These are phyloP conservation scores for Lepidopterella palustris DNA, from an alignment of 495 filamentous ascomycete genomes.

Conservation along the genomic window DNA sequence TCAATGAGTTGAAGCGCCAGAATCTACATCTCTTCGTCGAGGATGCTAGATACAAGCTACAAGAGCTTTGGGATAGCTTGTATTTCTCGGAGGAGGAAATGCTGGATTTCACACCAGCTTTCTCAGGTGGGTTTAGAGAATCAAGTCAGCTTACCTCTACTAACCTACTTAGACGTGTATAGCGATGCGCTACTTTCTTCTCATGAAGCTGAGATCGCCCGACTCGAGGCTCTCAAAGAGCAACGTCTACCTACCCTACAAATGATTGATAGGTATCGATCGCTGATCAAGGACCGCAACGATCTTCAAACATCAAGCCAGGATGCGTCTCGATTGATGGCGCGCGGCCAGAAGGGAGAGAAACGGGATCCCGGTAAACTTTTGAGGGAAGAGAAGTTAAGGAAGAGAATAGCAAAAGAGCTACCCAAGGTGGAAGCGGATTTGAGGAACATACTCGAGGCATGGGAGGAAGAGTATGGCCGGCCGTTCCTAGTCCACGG, in stretches of 20 bases:
- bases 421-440: conserved; percentile 84
- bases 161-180: conserved; percentile 51
- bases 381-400: conserved; percentile 96
- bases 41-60: conserved; percentile 79
- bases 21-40: conserved; percentile 94
- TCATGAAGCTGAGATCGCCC: conserved; percentile 81
- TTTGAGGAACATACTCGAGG: conserved; percentile 69
- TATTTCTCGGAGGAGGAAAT: conserved; percentile 98
- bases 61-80: conserved; percentile 88
- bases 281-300: conserved; percentile 79
- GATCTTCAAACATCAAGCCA: conserved; percentile 81
- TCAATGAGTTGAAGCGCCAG: conserved; percentile 90
- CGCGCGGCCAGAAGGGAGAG: conserved; percentile 80
- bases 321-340: conserved; percentile 88
- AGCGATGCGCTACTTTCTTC: conserved; percentile 85
- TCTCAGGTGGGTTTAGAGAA: conserved; percentile 59
- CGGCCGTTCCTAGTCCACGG: conserved; percentile 89
- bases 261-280: conserved; percentile 76
- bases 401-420: conserved; percentile 92
- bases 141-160: too few relatives aligned
- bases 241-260: conserved; percentile 79
- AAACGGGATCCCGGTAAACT: conserved; percentile 88
- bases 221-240: conserved; percentile 74
- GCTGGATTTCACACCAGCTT: conserved; percentile 92
- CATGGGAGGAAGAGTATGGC: conserved; percentile 91